phyloP scores from a whole-genome alignment of 352 stramenopile genomes.

The Phytopythium cucurbitacearum region DNA sequence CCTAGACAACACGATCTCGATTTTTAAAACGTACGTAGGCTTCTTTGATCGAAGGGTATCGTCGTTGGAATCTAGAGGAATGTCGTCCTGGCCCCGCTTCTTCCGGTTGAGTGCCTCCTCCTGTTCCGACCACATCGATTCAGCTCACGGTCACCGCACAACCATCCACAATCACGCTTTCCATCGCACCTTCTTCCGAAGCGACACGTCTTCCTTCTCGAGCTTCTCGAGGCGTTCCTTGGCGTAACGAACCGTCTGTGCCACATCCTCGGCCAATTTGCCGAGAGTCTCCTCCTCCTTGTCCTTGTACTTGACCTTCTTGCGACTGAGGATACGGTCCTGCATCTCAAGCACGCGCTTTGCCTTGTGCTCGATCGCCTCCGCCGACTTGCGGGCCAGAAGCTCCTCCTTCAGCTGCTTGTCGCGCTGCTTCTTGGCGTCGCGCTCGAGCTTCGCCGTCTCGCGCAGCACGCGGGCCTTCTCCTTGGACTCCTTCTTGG shows the following conservation, averaged over 20 bases:
- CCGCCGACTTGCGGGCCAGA: constrained; percentile 61
- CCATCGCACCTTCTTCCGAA: constrained; percentile 51
- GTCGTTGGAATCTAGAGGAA: constrained; percentile 32
- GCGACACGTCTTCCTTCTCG: constrained; percentile 76
- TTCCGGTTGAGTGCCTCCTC: constrained; percentile 84
- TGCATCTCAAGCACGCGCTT: constrained; percentile 87
- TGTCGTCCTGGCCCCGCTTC: constrained; percentile 53
- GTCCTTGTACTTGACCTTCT: constrained; percentile 90
- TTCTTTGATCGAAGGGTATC: constrained; percentile 37
- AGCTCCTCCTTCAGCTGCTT: constrained; percentile 72
- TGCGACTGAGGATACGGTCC: constrained; percentile 78
- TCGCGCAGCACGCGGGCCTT: constrained; percentile 75
- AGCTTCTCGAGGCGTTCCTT: constrained; percentile 86
- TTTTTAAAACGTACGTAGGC: constrained; percentile 42
- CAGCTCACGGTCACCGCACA: not conserved
- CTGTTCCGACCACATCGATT: constrained; percentile 3
- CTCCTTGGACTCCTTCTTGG: constrained; percentile 75
- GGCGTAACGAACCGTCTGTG: constrained; percentile 60
- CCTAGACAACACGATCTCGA: not conserved
- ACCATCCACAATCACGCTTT: not conserved
- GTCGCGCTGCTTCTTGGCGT: constrained; percentile 56
- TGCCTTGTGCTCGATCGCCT: constrained; percentile 81
- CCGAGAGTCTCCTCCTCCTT: constrained; percentile 86
- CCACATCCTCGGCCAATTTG: constrained; percentile 71
- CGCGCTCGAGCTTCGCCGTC: constrained; percentile 75